Conservation (phyloP, 345 rosid species). For the Turnera subulata region DNA sequence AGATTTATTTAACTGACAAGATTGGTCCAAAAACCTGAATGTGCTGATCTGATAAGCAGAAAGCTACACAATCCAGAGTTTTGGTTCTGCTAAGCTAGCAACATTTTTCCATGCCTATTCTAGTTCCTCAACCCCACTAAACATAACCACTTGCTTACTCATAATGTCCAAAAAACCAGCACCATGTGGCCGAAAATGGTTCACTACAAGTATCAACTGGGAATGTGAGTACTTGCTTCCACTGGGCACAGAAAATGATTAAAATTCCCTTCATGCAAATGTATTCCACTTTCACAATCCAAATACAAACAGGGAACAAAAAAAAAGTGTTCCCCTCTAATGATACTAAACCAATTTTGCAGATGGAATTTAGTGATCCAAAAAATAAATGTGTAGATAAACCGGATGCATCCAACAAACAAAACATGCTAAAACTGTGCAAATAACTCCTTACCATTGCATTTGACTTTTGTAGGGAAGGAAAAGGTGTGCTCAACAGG, state of each 20-base stretch:
- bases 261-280: background rate
- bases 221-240: background rate
- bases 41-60: background rate
- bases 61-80: background rate
- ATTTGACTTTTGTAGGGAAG: no score
- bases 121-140: background rate
- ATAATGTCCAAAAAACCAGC: background rate
- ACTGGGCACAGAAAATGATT: background rate
- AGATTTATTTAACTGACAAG: background rate
- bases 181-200: background rate
- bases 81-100: background rate
- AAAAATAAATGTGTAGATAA: no score
- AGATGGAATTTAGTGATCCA: no score
- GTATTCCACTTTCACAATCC: background rate
- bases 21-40: background rate
- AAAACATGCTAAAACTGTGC: no score
- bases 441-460: no score
- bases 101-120: background rate
- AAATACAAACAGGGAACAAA: background rate
- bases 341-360: no score
- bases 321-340: no score
- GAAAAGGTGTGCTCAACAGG: no score
- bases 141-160: background rate
- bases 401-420: no score
- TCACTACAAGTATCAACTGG: background rate